Base-by-base conservation (phyloP, 176 grass and related monocot species). In the Oryza australiensis region DNA sequence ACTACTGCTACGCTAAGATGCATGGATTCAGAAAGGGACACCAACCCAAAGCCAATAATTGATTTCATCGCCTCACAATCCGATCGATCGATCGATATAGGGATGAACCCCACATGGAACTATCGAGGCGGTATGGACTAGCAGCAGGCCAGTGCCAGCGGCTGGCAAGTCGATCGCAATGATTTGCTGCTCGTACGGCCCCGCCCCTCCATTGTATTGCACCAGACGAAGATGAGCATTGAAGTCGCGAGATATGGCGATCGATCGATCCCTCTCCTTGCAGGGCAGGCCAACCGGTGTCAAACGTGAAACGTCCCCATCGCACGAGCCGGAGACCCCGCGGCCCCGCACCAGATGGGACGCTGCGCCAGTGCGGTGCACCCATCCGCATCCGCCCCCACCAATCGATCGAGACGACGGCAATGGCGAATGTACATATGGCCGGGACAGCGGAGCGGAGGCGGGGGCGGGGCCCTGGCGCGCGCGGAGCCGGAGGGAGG, bases 131-230 rank as follows among this genome's bases (percentile, higher is more conserved):
- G 45, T 51, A 41, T 59, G 67, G 86, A 43, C 67, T 16, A 66
- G 24, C 23, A 27, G 53, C 9, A 13, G 4, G 28, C 60, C 70
- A 37, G 41, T 37, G 51, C 5, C 22, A 60, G 20, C 55, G 55
- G 55, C 59, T 85, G 83, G 83, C 83, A 55, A 32, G 64, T 20
- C 46, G 13, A 16, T 49, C 2, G n/a, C 86, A 72, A 77, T 66
- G 86, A 77, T 87, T 77, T 26, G 46, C 46, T 49, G 46, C 46
- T 32, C 34, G 62, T 53, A 46, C 68, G 37, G n/a, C 62, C 40
- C 62, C 26, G 24, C 42, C 60, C 69, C 15, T 6, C 46, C 46
- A 49, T 15, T 28, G 49, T 1, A 26, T 27, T 28, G 49, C 16
- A 35, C 65, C 35, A 43, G 68, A 53, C 51, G 51, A 11, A 5